These are phyloP conservation scores for Cymbopogon flexuosus DNA, from an alignment of 202 grass and related monocot species.

Conservation along the genomic window DNA sequence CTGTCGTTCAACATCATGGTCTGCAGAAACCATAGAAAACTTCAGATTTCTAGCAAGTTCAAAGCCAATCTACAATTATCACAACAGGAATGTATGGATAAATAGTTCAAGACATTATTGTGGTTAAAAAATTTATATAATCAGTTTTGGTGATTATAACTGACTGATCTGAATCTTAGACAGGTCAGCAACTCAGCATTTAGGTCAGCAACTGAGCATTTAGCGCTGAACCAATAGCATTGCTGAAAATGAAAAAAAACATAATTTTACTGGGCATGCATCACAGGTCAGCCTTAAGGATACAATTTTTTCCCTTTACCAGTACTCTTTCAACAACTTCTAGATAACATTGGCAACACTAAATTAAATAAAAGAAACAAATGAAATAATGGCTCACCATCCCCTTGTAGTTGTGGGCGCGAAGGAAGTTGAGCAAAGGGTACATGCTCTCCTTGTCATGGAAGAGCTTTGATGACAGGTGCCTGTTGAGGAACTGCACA, in stretches of 20 bases:
- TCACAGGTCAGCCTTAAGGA: not conserved
- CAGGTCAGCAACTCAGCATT: not conserved
- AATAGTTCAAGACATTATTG: not conserved
- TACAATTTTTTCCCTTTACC: not conserved
- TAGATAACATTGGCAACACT: not conserved
- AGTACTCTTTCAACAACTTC: not conserved
- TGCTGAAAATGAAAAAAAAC: not conserved
- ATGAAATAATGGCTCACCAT: constrained; percentile 47
- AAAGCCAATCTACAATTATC: not conserved
- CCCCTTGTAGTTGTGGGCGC: constrained; percentile 94
- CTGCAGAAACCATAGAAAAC: constrained; percentile 34
- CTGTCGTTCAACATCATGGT: constrained; percentile 94
- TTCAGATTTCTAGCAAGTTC: not conserved
- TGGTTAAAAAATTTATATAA: not conserved
- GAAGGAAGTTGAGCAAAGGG: constrained; percentile 93
- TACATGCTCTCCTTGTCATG: constrained; percentile 97
- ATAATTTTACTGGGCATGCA: not conserved
- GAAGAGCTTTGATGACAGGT: constrained; percentile 96
- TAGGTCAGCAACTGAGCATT: not conserved
- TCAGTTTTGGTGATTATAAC: not conserved
- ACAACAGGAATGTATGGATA: not conserved
- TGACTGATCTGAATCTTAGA: not conserved
- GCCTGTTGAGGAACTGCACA: constrained; percentile 96
- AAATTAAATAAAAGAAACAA: not conserved
- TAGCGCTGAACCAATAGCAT: too few relatives aligned